Conservation (phyloP, 2,329 filamentous ascomycete genomes). For the Myriosclerotinia scirpicola region DNA sequence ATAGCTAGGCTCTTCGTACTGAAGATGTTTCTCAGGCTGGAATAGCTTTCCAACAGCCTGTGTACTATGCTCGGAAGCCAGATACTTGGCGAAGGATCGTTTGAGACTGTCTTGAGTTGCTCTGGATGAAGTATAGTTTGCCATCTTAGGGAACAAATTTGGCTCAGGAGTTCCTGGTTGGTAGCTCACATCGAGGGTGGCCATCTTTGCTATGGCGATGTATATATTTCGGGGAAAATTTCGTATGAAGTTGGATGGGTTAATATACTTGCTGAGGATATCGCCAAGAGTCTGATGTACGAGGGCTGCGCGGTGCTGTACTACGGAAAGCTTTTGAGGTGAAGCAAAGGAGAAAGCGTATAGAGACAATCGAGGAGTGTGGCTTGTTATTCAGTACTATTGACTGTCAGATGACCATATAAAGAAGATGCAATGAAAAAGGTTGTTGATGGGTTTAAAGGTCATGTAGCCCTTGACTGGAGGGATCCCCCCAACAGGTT, state of each 20-base stretch:
- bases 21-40: constrained; percentile 55
- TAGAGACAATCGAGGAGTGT: background rate
- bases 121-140: constrained; percentile 36
- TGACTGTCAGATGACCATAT: constrained; percentile 6
- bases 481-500: background rate
- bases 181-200: constrained; percentile 33
- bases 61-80: constrained; percentile 36
- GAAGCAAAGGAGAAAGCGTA: no score
- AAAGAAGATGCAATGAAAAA: background rate
- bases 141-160: constrained; percentile 32
- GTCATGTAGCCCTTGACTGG: background rate
- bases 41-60: constrained; percentile 45
- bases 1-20: constrained; percentile 51
- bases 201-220: constrained; percentile 29
- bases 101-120: constrained; percentile 39
- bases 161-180: constrained; percentile 33
- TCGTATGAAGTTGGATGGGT: background rate
- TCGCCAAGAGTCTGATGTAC: background rate
- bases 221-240: background rate
- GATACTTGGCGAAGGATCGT: constrained; percentile 39
- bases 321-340: background rate
- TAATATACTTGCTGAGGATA: background rate
- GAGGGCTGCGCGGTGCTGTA: background rate
- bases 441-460: background rate
- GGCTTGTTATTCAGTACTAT: background rate